These are phyloP conservation scores for Cladobotryum mycophilum DNA, from an alignment of 2,329 filamentous ascomycete genomes.

Conservation along the genomic window DNA sequence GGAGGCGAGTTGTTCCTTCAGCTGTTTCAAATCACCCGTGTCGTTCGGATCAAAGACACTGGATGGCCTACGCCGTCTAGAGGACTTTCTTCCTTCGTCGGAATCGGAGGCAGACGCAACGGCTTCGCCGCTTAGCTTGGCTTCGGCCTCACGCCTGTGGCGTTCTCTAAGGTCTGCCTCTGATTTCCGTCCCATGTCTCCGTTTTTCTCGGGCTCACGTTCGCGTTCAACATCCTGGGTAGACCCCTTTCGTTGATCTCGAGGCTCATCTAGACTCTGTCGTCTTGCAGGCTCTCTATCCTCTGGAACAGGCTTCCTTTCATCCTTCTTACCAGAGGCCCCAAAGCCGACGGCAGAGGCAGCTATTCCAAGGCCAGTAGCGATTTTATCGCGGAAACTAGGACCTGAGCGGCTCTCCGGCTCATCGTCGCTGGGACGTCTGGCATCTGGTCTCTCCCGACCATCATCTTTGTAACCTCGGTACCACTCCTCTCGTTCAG, in stretches of 20 bases:
- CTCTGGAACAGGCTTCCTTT: conserved; percentile 31
- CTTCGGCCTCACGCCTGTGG: conserved; percentile 33
- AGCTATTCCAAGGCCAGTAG: conserved; percentile 41
- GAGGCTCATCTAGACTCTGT: conserved; percentile 24
- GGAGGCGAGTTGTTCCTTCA: conserved; percentile 46
- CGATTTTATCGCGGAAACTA: conserved; percentile 42
- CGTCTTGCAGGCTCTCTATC: conserved; percentile 22
- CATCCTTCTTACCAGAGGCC: conserved; percentile 32
- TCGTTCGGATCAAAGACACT: conserved; percentile 48
- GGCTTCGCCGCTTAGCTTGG: conserved; percentile 31
- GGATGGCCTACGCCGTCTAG: conserved; percentile 33
- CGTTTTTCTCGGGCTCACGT: conserved; percentile 15
- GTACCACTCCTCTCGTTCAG: conserved; percentile 24
- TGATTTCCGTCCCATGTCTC: conserved; percentile 11
- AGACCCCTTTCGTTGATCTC: not conserved
- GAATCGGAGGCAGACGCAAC: conserved; percentile 33
- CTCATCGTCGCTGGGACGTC: conserved; percentile 27
- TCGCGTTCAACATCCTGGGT: conserved; percentile 10
- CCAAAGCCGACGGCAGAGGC: conserved; percentile 43
- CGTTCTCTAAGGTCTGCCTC: conserved; percentile 21
- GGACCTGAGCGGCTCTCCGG: conserved; percentile 31
- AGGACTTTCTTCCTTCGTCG: conserved; percentile 33
- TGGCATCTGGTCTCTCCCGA: conserved; percentile 25
- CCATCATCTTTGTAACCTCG: conserved; percentile 23
- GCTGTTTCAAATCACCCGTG: conserved; percentile 40